These are phyloP conservation scores for Lodderomyces elongisporus DNA, from an alignment of 1,139 yeast genomes.

Conservation along the genomic window DNA sequence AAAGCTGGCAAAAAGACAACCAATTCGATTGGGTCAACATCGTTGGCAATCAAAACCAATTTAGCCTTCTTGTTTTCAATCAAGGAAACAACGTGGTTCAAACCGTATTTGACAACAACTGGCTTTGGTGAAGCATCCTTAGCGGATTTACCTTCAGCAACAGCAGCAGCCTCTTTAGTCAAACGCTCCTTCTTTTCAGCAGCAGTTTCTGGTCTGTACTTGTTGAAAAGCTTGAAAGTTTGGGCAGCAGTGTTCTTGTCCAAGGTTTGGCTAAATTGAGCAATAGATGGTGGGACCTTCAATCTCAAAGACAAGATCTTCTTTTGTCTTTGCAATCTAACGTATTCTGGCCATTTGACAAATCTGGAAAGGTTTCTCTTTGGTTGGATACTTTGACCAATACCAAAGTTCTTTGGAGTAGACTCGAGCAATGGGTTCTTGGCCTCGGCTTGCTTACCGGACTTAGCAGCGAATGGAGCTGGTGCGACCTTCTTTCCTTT, in stretches of 20 bases:
- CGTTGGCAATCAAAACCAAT: slow-evolving; percentile 94
- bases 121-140: slow-evolving; percentile 96
- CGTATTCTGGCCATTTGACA: slow-evolving; percentile 98
- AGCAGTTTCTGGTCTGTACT: slow-evolving; percentile 96
- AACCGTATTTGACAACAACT: slow-evolving; percentile 92
- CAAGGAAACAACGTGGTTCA: slow-evolving; percentile 95
- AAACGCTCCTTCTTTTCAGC: slow-evolving; percentile 98
- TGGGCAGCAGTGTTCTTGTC: slow-evolving; percentile 98
- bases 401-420: slow-evolving; percentile 91
- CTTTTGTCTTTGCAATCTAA: slow-evolving; percentile 88
- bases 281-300: slow-evolving; percentile 97
- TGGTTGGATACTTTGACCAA: slow-evolving; percentile 94
- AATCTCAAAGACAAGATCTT: slow-evolving; percentile 90
- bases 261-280: slow-evolving; percentile 91
- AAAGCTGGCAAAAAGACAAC: slow-evolving; percentile 96
- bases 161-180: slow-evolving; percentile 97
- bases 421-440: slow-evolving; percentile 54
- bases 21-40: slow-evolving; percentile 97
- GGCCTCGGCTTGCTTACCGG: slow-evolving; percentile 21
- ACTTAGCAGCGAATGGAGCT: slow-evolving; percentile 46
- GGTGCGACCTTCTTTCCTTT: slow-evolving; percentile 79
- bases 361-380: slow-evolving; percentile 93
- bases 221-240: slow-evolving; percentile 93
- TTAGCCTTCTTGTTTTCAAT: slow-evolving; percentile 98
- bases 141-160: slow-evolving; percentile 95